Evolutionary conservation across 2,329 filamentous ascomycete species (phyloP).

Genomic region (Aspergillus sp.): DNA sequence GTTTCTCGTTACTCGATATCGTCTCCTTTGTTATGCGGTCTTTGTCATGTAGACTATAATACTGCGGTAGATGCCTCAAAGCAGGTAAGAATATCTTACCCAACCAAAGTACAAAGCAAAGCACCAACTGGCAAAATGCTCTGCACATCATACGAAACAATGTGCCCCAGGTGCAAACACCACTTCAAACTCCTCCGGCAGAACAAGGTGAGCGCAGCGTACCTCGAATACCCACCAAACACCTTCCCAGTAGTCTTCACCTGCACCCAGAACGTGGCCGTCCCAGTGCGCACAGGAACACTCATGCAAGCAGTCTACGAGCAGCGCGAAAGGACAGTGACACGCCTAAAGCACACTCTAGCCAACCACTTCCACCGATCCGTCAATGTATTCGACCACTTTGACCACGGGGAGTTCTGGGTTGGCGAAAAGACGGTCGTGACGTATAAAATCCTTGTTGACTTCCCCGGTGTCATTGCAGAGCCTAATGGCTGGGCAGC

Average conservation of each 20-base stretch:
- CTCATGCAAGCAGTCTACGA: background rate
- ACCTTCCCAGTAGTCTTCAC: background rate
- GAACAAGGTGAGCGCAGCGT: background rate
- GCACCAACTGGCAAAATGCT: background rate
- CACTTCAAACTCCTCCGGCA: background rate
- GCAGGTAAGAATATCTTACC: background rate
- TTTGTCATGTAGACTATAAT: background rate
- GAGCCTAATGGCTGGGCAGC: too few species aligned
- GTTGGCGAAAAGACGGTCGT: fast-evolving
- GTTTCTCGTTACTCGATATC: too few species aligned
- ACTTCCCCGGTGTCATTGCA: too few species aligned
- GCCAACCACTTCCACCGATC: too few species aligned
- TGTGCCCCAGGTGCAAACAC: background rate
- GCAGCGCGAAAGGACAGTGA: background rate
- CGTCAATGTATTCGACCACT: too few species aligned
- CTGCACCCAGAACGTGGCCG: background rate
- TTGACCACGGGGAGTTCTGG: too few species aligned
- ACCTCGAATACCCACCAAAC: background rate
- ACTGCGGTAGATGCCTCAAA: background rate
- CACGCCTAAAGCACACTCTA: too few species aligned
- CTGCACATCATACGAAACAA: background rate
- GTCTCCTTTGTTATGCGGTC: too few species aligned
- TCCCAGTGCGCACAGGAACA: background rate
- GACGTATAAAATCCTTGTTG: too few species aligned
- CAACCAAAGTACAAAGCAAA: background rate